These are phyloP conservation scores for Boletales sp. DNA, from an alignment of 768 basidiomycete species.

Conservation along the genomic window DNA sequence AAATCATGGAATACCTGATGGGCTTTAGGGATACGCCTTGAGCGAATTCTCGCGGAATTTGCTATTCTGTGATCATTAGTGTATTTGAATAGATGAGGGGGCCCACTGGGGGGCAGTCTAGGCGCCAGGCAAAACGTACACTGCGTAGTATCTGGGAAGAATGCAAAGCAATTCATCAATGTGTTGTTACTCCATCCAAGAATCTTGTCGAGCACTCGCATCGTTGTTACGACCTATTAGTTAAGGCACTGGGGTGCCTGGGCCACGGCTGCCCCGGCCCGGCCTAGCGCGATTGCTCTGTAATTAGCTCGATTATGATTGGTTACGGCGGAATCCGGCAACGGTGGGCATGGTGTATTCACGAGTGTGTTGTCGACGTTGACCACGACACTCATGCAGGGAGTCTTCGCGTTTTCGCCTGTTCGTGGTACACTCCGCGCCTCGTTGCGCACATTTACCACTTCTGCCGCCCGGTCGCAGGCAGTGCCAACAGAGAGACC, in stretches of 20 bases:
- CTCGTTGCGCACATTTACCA: conserved; percentile 29
- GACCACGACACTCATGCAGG: conserved; percentile 12
- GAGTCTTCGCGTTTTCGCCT: conserved; percentile 1
- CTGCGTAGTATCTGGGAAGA: conserved; percentile 86
- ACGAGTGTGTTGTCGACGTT: conserved; percentile 13
- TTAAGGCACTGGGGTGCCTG: conserved; percentile 57
- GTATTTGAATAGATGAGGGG: no score
- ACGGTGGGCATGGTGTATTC: background rate
- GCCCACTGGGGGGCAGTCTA: no score
- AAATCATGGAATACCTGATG: conserved; percentile 66
- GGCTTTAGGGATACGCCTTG: conserved; percentile 51
- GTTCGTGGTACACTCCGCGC: conserved; percentile 7
- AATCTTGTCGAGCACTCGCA: conserved; percentile 92
- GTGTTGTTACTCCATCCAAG: conserved; percentile 75
- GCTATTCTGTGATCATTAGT: no score
- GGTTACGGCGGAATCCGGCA: conserved; percentile 19
- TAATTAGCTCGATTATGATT: conserved; percentile 12
- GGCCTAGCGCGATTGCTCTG: no score
- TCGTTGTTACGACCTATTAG: conserved; percentile 88
- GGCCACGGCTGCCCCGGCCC: no score
- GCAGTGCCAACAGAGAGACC: conserved; percentile 62
- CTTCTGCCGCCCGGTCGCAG: conserved; percentile 24
- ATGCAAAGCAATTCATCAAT: conserved; percentile 98
- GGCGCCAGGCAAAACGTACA: no score
- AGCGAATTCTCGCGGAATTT: background rate